These are phyloP conservation scores for Podaxis sp. DNA, from an alignment of 768 basidiomycete genomes.

Conservation along the genomic window DNA sequence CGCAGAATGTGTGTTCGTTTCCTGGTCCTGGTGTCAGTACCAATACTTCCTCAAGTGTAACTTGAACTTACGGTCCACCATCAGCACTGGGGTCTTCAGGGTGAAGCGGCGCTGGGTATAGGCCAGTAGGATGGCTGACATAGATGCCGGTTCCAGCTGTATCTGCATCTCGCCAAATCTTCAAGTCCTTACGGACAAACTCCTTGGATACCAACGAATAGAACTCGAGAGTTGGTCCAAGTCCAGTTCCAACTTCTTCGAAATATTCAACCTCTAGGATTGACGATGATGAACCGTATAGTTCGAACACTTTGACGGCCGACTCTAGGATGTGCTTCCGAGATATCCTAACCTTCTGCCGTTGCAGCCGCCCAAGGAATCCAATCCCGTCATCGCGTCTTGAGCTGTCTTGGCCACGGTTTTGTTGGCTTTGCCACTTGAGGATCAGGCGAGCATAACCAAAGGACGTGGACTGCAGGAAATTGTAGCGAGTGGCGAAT, in stretches of 20 bases:
- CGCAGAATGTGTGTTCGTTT: constrained; percentile 85
- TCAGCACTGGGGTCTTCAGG: constrained; percentile 69
- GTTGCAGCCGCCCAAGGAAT: constrained; percentile 87
- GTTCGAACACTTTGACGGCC: constrained; percentile 93
- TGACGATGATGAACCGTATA: constrained; percentile 93
- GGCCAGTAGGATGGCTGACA: constrained; percentile 81
- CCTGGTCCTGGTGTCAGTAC: constrained; percentile 35
- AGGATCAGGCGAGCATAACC: constrained; percentile 95
- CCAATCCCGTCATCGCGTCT: constrained; percentile 89
- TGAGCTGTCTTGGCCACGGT: constrained; percentile 72
- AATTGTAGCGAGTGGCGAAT: constrained; percentile 95
- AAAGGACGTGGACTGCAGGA: constrained; percentile 96
- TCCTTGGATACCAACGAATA: constrained; percentile 97
- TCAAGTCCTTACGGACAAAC: constrained; percentile 85
- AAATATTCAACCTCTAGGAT: constrained; percentile 98
- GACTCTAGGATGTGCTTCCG: constrained; percentile 94
- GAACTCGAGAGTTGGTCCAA: constrained; percentile 97
- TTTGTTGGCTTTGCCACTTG: constrained; percentile 92
- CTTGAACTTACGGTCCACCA: constrained; percentile 62
- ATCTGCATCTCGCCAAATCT: constrained; percentile 91
- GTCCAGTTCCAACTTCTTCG: constrained; percentile 96
- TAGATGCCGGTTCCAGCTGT: constrained; percentile 57
- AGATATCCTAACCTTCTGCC: constrained; percentile 96
- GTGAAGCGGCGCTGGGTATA: constrained; percentile 86
- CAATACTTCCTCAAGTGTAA: not conserved